Evolutionary conservation across 148 eudicot genomes (phyloP).

Genomic region (Rhododendron griersonianum): DNA sequence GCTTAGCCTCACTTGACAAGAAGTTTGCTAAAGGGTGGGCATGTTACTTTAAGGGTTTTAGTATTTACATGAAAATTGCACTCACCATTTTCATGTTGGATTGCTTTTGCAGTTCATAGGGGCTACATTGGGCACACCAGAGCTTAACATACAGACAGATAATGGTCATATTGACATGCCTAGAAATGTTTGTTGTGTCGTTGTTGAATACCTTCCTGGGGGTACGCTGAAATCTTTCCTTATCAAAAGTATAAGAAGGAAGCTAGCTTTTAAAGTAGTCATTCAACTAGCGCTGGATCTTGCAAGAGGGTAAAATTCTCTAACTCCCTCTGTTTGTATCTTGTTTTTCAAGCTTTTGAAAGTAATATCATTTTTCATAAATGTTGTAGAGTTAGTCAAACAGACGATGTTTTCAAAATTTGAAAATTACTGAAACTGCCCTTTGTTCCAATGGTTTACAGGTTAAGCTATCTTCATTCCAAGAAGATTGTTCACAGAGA

Average conservation of each 20-base stretch:
- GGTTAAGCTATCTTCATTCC: conserved; percentile 78
- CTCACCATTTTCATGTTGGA: conserved; percentile 5
- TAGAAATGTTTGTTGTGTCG: conserved; percentile 72
- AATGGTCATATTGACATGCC: conserved; percentile 82
- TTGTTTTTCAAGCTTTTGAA: neutral
- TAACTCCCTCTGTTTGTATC: neutral
- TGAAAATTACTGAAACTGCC: neutral
- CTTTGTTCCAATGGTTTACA: conserved; percentile 12
- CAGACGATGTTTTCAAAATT: neutral
- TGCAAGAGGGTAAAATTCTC: conserved; percentile 64
- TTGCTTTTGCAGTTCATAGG: conserved; percentile 72
- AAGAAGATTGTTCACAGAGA: conserved; percentile 87
- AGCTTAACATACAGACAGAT: conserved; percentile 69
- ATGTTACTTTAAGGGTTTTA: neutral
- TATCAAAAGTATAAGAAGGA: conserved; percentile 70
- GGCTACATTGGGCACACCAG: conserved; percentile 76
- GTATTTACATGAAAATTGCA: neutral
- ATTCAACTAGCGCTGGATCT: conserved; percentile 81
- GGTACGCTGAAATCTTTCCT: conserved; percentile 78
- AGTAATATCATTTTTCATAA: neutral
- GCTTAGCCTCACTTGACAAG: neutral
- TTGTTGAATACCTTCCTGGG: conserved; percentile 93
- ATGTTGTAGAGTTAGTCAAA: neutral
- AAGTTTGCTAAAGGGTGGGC: neutral
- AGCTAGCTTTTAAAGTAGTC: conserved; percentile 84